phyloP scores from a whole-genome alignment of 768 basidiomycete genomes.

The Termitomyces titanicus region DNA sequence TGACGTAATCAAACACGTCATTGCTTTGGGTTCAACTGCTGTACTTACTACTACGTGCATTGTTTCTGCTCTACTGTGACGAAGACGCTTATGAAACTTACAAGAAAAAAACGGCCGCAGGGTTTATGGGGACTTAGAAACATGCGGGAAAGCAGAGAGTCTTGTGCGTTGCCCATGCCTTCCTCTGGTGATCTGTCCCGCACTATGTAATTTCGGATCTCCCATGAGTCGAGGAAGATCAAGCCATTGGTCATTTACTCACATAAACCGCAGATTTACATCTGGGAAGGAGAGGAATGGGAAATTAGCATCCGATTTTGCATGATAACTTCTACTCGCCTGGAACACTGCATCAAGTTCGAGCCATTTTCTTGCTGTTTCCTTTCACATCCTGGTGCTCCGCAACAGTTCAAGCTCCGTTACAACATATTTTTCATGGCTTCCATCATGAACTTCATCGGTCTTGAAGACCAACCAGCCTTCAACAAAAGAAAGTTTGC shows the following conservation, averaged over 20 bases:
- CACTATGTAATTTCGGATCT: conserved; percentile 21
- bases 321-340: conserved; percentile 17
- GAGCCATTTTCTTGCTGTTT: conserved; percentile 19
- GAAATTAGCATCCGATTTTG: neutral
- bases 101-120: neutral
- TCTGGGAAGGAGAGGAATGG: conserved; percentile 20
- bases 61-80: too few relatives aligned
- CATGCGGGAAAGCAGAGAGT: conserved; percentile 25
- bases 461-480: conserved; percentile 17
- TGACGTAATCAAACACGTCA: conserved; percentile 3
- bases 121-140: conserved; percentile 20
- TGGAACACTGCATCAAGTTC: conserved; percentile 33
- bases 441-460: conserved; percentile 23
- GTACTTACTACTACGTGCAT: too few relatives aligned
- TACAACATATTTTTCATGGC: conserved; percentile 27
- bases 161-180: conserved; percentile 34
- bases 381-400: conserved; percentile 23
- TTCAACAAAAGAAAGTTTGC: neutral
- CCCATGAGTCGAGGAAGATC: neutral
- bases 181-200: conserved; percentile 30
- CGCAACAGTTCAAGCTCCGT: conserved; percentile 26
- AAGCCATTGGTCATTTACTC: conserved; percentile 17
- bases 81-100: neutral
- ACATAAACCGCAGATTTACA: conserved; percentile 42
- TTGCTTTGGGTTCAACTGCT: too few relatives aligned